Evolutionary conservation across 1,284 basidiomycete species (phyloP).

Genomic region (Cutaneotrichosporon sp.): DNA sequence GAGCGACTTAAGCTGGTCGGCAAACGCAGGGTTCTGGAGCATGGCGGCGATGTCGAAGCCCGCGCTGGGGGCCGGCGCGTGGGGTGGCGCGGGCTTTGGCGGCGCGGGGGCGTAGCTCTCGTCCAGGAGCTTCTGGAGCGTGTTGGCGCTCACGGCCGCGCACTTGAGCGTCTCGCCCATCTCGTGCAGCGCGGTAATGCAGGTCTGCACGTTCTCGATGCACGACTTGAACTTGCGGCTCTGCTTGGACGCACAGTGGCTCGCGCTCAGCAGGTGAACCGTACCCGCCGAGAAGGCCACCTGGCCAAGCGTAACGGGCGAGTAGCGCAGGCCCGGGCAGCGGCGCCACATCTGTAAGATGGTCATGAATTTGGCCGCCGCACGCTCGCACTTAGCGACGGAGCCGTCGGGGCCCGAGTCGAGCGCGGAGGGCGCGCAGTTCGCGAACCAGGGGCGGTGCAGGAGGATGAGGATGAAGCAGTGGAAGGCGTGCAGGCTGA

Average conservation of each 20-base stretch:
- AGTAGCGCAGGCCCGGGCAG: conserved; percentile 38
- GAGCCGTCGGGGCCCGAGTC: conserved; percentile 11
- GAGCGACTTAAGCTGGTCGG: conserved; percentile 22
- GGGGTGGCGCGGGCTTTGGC: not conserved
- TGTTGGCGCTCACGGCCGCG: conserved; percentile 13
- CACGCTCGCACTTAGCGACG: conserved; percentile 22
- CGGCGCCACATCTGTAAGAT: conserved; percentile 29
- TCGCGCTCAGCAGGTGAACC: conserved; percentile 35
- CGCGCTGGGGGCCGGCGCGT: not conserved
- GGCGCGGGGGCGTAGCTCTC: conserved; percentile 12
- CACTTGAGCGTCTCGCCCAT: conserved; percentile 27
- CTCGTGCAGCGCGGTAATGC: conserved; percentile 25
- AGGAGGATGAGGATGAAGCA: conserved; percentile 32
- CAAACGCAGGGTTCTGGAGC: conserved; percentile 21
- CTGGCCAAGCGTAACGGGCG: conserved; percentile 35
- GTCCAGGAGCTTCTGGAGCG: conserved; percentile 19
- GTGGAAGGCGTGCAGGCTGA: conserved; percentile 31
- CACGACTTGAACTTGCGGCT: conserved; percentile 18
- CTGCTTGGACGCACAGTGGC: conserved; percentile 20
- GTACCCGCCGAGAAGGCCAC: conserved; percentile 40
- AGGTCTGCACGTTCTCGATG: conserved; percentile 24
- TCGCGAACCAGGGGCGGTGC: conserved; percentile 30
- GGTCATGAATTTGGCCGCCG: conserved; percentile 27
- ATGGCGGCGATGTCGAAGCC: conserved; percentile 18
- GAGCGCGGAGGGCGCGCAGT: not conserved